These are phyloP conservation scores for Pseudogymnoascus pannorum DNA, from an alignment of 2,329 filamentous ascomycete species.

Conservation along the genomic window DNA sequence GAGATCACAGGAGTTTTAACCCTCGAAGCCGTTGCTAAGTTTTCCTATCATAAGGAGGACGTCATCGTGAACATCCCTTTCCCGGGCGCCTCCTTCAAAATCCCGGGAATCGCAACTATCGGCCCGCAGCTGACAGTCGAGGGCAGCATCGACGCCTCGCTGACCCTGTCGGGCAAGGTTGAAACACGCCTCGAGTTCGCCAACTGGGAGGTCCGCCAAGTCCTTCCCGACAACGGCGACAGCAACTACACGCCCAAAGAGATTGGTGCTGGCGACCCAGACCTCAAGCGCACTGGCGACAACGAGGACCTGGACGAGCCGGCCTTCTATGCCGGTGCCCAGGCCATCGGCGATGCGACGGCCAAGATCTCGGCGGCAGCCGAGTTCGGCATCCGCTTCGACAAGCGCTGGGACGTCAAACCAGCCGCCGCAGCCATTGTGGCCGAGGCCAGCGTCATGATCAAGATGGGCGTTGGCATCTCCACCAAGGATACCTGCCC, in stretches of 20 bases:
- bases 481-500: slow-evolving; percentile 19
- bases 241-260: no score
- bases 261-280: slow-evolving; percentile 13
- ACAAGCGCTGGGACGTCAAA: slow-evolving; percentile 16
- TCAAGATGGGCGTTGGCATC: slow-evolving; percentile 16
- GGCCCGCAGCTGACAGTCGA: slow-evolving; percentile 14
- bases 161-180: slow-evolving; percentile 13
- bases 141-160: slow-evolving; percentile 5
- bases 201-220: no score
- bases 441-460: slow-evolving; percentile 18
- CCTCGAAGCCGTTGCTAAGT: slow-evolving; percentile 23
- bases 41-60: slow-evolving; percentile 9
- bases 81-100: slow-evolving; percentile 16
- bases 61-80: slow-evolving; percentile 2
- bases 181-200: no score
- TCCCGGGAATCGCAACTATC: slow-evolving; percentile 13
- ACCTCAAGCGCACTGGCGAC: slow-evolving; percentile 18
- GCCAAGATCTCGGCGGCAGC: slow-evolving; percentile 18
- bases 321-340: slow-evolving; percentile 20
- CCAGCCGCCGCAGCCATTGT: slow-evolving; percentile 18
- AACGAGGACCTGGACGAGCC: slow-evolving; percentile 15
- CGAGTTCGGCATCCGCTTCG: slow-evolving; percentile 22
- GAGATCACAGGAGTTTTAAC: slow-evolving; percentile 22
- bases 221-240: no score
- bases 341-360: slow-evolving; percentile 16